phyloP scores from a whole-genome alignment of 306 rosid species.

The Herpetospermum pedunculosum region DNA sequence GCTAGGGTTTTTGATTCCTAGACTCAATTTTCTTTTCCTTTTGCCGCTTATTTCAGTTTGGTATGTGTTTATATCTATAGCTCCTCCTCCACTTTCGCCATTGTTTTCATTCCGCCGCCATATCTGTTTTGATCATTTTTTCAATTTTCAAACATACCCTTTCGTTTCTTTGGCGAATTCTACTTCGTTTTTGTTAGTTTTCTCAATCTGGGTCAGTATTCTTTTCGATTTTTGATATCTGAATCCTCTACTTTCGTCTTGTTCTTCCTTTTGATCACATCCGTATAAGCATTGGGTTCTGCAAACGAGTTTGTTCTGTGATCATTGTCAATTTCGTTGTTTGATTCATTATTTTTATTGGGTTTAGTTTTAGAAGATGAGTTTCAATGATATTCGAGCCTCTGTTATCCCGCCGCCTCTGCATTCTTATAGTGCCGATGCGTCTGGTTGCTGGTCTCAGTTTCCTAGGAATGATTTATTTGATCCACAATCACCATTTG shows the following conservation, averaged over 20 bases:
- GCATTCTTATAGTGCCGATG: slow-evolving; percentile 28
- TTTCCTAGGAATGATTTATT: slow-evolving; percentile 30
- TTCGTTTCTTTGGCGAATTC: not conserved
- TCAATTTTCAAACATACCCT: not conserved
- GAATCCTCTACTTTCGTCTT: not conserved
- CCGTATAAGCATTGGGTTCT: not conserved
- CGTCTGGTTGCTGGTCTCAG: slow-evolving; percentile 46
- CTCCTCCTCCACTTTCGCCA: not conserved
- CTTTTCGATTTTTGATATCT: not conserved
- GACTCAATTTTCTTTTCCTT: not conserved
- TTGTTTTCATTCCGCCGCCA: not conserved
- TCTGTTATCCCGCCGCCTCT: slow-evolving; percentile 30
- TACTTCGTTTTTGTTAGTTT: not conserved
- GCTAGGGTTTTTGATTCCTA: slow-evolving; percentile 60
- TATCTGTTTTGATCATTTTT: not conserved
- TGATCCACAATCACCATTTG: slow-evolving; percentile 32
- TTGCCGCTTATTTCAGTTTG: not conserved
- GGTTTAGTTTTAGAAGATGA: slow-evolving; percentile 25
- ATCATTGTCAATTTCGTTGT: not conserved
- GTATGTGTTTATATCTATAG: too few species aligned
- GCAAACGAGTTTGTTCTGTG: not conserved
- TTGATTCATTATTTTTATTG: not conserved
- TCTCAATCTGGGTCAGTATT: not conserved
- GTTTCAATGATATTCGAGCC: slow-evolving; percentile 38
- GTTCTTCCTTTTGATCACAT: not conserved